Percentiles rank a stretch among this genome's conserved stretches.
phyloP scores from a whole-genome alignment of 1,284 basidiomycete genomes.

The Coriolopsis trogii region DNA sequence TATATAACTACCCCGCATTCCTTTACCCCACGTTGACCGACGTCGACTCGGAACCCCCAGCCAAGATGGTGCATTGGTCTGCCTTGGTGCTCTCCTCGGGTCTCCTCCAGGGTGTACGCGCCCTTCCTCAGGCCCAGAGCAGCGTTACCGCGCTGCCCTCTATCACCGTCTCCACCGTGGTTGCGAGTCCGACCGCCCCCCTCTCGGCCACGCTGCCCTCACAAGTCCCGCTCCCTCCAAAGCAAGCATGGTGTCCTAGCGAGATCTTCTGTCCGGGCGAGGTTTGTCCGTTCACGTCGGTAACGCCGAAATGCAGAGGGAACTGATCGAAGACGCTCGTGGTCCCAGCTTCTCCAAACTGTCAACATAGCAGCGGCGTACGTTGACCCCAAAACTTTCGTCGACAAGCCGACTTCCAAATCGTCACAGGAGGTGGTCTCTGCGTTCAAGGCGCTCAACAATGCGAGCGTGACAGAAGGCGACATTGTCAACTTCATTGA shows the following conservation, averaged over 20 bases:
- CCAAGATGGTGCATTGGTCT: slow-evolving; percentile 13
- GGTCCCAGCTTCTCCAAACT: slow-evolving; percentile 76
- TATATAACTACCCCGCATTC: slow-evolving; percentile 14
- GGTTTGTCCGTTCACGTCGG: slow-evolving; percentile 46
- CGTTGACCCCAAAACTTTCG: slow-evolving; percentile 86
- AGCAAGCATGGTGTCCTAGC: slow-evolving; percentile 80
- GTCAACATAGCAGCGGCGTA: slow-evolving; percentile 81
- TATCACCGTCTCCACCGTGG: slow-evolving; percentile 55
- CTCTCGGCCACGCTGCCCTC: slow-evolving; percentile 61
- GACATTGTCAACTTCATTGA: slow-evolving; percentile 74
- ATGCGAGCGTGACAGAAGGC: slow-evolving; percentile 51
- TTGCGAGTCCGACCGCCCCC: slow-evolving; percentile 65
- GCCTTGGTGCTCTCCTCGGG: slow-evolving; percentile 12
- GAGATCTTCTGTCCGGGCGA: slow-evolving; percentile 82
- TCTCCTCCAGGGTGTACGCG: slow-evolving; percentile 23
- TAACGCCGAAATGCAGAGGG: neutral
- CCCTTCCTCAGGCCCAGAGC: slow-evolving; percentile 25
- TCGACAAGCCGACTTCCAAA: slow-evolving; percentile 86
- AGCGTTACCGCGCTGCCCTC: slow-evolving; percentile 29
- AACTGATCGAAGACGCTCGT: neutral
- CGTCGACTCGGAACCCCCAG: slow-evolving; percentile 2
- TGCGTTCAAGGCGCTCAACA: slow-evolving; percentile 65
- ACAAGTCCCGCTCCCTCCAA: slow-evolving; percentile 69
- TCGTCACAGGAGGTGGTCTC: slow-evolving; percentile 65
- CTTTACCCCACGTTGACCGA: slow-evolving; percentile 8